Evolutionary conservation across 2,329 filamentous ascomycete species (phyloP).

Genomic region (Ophiostoma sp.): DNA sequence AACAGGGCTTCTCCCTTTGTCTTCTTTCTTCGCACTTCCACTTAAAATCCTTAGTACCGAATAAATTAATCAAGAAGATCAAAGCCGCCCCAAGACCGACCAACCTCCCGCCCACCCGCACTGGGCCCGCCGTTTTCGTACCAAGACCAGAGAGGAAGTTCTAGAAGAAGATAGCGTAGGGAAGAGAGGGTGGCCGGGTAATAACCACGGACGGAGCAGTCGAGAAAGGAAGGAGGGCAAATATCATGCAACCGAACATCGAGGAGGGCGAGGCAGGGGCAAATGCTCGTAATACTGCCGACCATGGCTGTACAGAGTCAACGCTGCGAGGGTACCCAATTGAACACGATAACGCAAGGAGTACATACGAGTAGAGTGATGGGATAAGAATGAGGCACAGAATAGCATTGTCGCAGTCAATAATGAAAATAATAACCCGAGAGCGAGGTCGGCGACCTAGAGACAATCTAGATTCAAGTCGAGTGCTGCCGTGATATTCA

Average conservation of each 20-base stretch:
- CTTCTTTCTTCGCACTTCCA: background rate
- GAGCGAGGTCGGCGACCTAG: too few relatives aligned
- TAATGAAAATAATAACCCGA: too few relatives aligned
- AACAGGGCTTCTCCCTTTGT: background rate
- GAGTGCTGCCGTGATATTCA: too few relatives aligned
- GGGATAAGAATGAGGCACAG: background rate
- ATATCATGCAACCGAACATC: background rate
- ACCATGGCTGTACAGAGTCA: too few relatives aligned
- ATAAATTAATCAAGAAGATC: too few relatives aligned
- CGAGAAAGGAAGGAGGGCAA: slow-evolving; percentile 6
- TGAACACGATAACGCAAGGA: background rate
- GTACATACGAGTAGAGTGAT: too few relatives aligned
- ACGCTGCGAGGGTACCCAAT: too few relatives aligned
- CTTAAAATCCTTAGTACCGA: too few relatives aligned
- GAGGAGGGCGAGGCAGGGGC: background rate
- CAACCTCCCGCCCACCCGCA: slow-evolving; percentile 5
- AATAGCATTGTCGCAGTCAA: background rate
- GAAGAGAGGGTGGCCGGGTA: background rate
- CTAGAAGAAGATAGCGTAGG: slow-evolving; percentile 8
- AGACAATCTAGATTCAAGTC: too few relatives aligned
- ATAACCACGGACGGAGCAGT: background rate
- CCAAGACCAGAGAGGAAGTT: slow-evolving; percentile 11
- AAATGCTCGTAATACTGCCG: background rate
- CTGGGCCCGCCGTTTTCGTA: background rate
- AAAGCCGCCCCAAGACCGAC: background rate